phyloP scores from a whole-genome alignment of 2,329 filamentous ascomycete species.

The Cladophialophora carrionii region DNA sequence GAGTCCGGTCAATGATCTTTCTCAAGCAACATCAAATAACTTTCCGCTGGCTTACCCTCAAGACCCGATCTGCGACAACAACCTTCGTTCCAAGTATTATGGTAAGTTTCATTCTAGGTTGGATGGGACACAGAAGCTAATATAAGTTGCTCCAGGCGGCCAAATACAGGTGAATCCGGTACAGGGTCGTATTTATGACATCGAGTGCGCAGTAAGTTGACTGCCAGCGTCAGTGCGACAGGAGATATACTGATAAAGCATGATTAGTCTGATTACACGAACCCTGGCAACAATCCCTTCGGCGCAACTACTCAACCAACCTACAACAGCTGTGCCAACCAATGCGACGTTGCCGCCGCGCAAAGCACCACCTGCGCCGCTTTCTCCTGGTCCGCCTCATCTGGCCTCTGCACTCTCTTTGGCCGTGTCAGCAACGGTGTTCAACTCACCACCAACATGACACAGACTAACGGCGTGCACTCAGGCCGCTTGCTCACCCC shows the following conservation, averaged over 20 bases:
- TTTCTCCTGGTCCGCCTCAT: constrained; percentile 18
- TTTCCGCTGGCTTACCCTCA: background rate
- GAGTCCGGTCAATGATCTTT: background rate
- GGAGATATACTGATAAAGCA: background rate
- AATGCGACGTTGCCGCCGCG: constrained; percentile 20
- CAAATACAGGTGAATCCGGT: background rate
- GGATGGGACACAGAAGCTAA: background rate
- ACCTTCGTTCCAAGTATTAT: background rate
- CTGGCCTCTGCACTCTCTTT: constrained; percentile 23
- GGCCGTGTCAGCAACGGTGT: constrained; percentile 17
- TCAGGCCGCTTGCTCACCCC: constrained; percentile 12
- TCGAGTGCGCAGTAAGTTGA: background rate
- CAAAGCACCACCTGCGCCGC: constrained; percentile 13
- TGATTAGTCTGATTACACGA: constrained; percentile 21
- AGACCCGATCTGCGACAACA: background rate
- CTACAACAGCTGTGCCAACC: constrained; percentile 20
- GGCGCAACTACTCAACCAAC: constrained; percentile 18
- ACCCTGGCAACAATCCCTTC: constrained; percentile 20
- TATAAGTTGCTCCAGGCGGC: background rate
- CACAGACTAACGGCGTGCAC: constrained; percentile 15
- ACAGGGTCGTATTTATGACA: background rate
- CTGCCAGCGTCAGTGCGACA: background rate
- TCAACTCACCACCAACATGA: constrained; percentile 18
- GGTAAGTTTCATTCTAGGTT: background rate
- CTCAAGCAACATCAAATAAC: background rate